Conservation (phyloP, 163 green algal species). For the Prototheca stagnorum region DNA sequence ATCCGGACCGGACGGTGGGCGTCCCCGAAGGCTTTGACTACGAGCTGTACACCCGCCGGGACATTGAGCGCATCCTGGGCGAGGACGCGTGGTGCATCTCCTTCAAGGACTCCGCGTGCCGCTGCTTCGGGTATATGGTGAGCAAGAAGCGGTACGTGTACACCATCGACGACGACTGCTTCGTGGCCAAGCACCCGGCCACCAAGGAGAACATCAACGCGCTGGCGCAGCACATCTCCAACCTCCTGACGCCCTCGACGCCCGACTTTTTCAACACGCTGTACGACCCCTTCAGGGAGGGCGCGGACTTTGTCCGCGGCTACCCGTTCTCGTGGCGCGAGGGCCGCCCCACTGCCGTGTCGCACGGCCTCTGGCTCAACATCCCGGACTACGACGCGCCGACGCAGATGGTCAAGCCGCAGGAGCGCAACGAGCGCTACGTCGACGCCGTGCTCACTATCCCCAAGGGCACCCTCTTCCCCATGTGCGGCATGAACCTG, state of each 20-base stretch:
- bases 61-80: slow-evolving; percentile 87
- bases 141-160: slow-evolving; percentile 91
- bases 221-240: slow-evolving; percentile 86
- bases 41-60: slow-evolving; percentile 83
- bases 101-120: slow-evolving; percentile 84
- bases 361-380: slow-evolving; percentile 95
- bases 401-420: slow-evolving; percentile 86
- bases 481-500: slow-evolving; percentile 98
- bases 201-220: slow-evolving; percentile 80
- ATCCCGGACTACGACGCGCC: slow-evolving; percentile 90
- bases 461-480: slow-evolving; percentile 82
- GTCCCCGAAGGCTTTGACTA: slow-evolving; percentile 70
- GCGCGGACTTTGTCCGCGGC: slow-evolving; percentile 82
- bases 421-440: slow-evolving; percentile 84
- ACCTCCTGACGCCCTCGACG: slow-evolving; percentile 79
- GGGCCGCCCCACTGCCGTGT: slow-evolving; percentile 74
- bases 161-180: slow-evolving; percentile 95
- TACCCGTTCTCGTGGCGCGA: slow-evolving; percentile 88
- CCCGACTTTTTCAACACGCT: slow-evolving; percentile 98
- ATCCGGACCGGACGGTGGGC: slow-evolving; percentile 44
- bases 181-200: slow-evolving; percentile 82
- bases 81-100: slow-evolving; percentile 85
- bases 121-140: slow-evolving; percentile 84
- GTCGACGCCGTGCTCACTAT: slow-evolving; percentile 89
- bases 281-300: slow-evolving; percentile 82